phyloP scores from a whole-genome alignment of 345 rosid genomes.

The Mallotus nudiflorus region DNA sequence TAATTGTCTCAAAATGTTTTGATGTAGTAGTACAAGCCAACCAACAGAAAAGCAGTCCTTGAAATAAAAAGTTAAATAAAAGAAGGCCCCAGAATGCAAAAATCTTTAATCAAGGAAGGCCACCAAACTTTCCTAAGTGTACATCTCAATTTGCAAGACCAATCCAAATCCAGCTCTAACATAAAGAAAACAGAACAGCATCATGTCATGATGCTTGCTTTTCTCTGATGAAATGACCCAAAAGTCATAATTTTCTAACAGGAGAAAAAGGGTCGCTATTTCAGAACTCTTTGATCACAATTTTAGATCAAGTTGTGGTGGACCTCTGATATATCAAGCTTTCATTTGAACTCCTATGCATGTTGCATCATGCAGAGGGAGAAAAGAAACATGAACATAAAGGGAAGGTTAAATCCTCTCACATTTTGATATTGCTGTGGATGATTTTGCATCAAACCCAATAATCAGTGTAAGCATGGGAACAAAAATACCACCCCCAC shows the following conservation, averaged over 20 bases:
- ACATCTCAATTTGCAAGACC: background rate
- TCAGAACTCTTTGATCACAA: too few relatives aligned
- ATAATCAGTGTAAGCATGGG: constrained; percentile 51
- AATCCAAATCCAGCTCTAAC: background rate
- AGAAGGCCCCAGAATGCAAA: too few relatives aligned
- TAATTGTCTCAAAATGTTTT: background rate
- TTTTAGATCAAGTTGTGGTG: too few relatives aligned
- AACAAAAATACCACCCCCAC: constrained; percentile 56
- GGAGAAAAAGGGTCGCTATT: too few relatives aligned
- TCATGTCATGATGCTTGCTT: background rate
- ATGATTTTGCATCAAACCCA: constrained; percentile 53
- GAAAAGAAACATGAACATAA: background rate
- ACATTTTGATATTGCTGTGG: constrained; percentile 56
- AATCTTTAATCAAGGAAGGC: background rate
- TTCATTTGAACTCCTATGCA: too few relatives aligned
- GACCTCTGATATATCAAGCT: too few relatives aligned
- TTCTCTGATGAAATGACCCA: too few relatives aligned
- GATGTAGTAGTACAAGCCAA: too few relatives aligned
- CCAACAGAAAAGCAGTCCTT: too few relatives aligned
- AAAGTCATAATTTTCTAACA: too few relatives aligned
- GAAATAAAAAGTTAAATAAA: too few relatives aligned
- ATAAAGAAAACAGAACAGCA: background rate
- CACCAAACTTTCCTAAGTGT: background rate
- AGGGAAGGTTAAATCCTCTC: constrained; percentile 1
- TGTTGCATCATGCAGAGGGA: too few relatives aligned